phyloP scores from a whole-genome alignment of 202 grass and related monocot genomes.

The Thinopyrum obtusiflorum region DNA sequence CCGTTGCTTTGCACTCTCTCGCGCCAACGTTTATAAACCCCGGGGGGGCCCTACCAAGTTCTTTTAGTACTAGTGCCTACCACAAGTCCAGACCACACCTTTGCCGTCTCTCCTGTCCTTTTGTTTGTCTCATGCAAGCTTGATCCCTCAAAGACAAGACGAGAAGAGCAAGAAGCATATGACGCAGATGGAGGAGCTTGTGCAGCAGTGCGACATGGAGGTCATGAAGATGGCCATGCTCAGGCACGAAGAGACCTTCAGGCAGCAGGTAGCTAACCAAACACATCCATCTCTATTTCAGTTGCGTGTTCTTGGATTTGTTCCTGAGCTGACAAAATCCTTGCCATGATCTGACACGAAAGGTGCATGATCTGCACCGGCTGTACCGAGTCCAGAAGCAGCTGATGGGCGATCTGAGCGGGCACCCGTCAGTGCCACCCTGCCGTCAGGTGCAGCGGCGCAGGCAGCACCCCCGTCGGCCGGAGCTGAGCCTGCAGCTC shows the following conservation, averaged over 20 bases:
- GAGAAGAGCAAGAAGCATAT: not conserved
- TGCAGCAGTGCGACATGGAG: slow-evolving; percentile 69
- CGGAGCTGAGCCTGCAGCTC: slow-evolving; percentile 43
- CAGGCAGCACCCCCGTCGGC: slow-evolving; percentile 26
- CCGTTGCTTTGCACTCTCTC: not conserved
- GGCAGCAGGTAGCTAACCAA: slow-evolving; percentile 54
- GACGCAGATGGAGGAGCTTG: slow-evolving; percentile 58
- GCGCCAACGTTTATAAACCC: slow-evolving; percentile 5
- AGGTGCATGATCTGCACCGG: slow-evolving; percentile 82
- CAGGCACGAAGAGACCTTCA: slow-evolving; percentile 89
- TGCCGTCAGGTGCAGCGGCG: slow-evolving; percentile 18
- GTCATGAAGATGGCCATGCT: slow-evolving; percentile 85
- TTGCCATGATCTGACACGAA: not conserved
- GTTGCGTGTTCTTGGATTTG: not conserved
- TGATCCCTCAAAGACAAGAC: not conserved
- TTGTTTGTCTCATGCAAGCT: not conserved
- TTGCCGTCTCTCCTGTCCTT: not conserved
- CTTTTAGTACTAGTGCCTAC: not conserved
- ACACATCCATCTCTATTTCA: not conserved
- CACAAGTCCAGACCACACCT: not conserved
- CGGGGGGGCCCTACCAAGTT: not conserved
- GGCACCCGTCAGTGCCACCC: not conserved
- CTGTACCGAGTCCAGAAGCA: slow-evolving; percentile 80
- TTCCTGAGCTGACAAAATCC: not conserved
- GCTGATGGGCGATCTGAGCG: slow-evolving; percentile 54